Evolutionary conservation across 2,329 filamentous ascomycete genomes (phyloP).

Genomic region (Ascochyta fabae): DNA sequence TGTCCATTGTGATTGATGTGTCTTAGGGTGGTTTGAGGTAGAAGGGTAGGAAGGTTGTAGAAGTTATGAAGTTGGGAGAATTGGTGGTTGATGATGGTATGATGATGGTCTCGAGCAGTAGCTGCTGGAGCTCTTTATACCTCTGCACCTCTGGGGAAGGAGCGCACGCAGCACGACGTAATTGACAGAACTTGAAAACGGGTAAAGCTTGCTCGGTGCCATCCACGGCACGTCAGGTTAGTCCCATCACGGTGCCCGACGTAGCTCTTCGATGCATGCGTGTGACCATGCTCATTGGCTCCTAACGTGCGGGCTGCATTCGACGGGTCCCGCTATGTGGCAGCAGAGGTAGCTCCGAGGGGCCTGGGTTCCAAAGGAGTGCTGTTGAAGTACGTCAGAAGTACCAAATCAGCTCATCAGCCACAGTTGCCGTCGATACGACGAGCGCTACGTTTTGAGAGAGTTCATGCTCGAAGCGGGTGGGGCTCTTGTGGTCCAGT

Average conservation of each 20-base stretch:
- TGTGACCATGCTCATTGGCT: constrained; percentile 12
- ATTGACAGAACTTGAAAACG: constrained; percentile 21
- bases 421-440: constrained; percentile 17
- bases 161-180: constrained; percentile 31
- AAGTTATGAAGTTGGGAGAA: background rate
- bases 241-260: constrained; percentile 6
- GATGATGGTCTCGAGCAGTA: constrained; percentile 17
- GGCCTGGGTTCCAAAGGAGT: constrained; percentile 7
- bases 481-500: constrained; percentile 9
- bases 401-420: constrained; percentile 14
- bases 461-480: constrained; percentile 2
- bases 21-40: constrained; percentile 5
- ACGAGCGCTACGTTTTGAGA: constrained; percentile 22
- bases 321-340: constrained; percentile 13
- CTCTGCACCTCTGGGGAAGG: background rate
- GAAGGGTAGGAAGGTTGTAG: background rate
- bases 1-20: constrained; percentile 58
- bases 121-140: constrained; percentile 31
- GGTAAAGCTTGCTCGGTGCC: constrained; percentile 7
- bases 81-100: constrained; percentile 19
- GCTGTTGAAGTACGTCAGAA: constrained; percentile 25
- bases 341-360: constrained; percentile 10
- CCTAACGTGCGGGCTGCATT: constrained; percentile 1
- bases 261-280: constrained; percentile 5
- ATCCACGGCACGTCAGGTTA: constrained; percentile 5